Percentiles rank a stretch among this genome's conserved stretches.
These are phyloP conservation scores for Cystoisospora suis DNA, from an alignment of 169 alveolate genomes.

Conservation along the genomic window DNA sequence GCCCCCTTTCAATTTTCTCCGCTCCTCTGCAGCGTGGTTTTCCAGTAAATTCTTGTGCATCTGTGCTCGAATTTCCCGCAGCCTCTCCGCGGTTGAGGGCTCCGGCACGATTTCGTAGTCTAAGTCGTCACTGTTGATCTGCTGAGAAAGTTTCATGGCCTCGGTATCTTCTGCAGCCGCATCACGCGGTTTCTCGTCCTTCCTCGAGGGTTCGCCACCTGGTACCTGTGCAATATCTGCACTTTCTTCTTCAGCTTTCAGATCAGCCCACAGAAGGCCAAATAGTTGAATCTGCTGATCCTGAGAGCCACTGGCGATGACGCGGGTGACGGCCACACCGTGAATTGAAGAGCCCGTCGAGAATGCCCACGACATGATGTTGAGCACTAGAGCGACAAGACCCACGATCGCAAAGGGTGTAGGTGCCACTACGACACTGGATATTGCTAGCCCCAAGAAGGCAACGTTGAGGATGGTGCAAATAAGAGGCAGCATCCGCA, in stretches of 20 bases:
- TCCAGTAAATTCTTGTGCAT: neutral
- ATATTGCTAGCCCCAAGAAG: neutral
- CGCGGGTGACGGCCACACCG: neutral
- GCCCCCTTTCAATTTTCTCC: neutral
- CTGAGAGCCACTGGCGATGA: neutral
- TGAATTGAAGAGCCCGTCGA: neutral
- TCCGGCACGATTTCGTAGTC: neutral
- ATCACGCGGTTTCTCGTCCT: neutral
- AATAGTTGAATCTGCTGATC: neutral
- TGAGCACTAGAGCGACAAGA: neutral
- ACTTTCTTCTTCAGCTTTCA: neutral
- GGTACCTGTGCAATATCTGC: neutral
- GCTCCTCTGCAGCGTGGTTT: neutral
- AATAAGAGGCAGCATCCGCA: neutral
- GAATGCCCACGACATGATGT: neutral
- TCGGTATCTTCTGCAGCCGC: neutral
- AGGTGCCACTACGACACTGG: neutral
- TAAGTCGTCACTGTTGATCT: neutral
- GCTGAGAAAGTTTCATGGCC: conserved; percentile 6
- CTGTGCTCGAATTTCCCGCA: neutral
- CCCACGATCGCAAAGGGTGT: neutral
- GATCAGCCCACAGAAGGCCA: conserved; percentile 1
- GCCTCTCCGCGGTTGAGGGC: neutral
- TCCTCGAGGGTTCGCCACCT: neutral
- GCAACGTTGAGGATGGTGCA: neutral